Conservation (phyloP, 148 eudicot genomes). For the Camellia granthamiana region DNA sequence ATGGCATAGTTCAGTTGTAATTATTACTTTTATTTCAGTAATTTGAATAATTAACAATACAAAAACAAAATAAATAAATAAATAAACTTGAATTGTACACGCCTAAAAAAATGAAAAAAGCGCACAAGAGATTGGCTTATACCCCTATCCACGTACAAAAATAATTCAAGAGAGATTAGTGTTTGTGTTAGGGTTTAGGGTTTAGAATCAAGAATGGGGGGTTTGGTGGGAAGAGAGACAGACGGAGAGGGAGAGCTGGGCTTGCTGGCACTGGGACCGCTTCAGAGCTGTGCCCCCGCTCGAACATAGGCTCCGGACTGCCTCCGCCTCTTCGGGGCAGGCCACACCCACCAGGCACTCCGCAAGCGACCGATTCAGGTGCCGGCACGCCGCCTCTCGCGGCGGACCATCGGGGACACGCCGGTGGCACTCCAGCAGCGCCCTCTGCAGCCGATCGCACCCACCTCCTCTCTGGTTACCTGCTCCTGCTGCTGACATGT, state of each 20-base stretch:
- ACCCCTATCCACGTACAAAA: too few species aligned
- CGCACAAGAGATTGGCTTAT: too few species aligned
- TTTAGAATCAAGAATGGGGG: too few species aligned
- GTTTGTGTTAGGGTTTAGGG: too few species aligned
- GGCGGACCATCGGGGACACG: constrained; percentile 44
- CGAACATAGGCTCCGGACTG: constrained; percentile 64
- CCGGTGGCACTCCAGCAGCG: constrained; percentile 62
- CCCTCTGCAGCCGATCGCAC: constrained; percentile 50
- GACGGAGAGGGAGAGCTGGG: constrained; percentile 56
- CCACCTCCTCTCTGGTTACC: constrained; percentile 1
- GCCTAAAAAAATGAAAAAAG: too few species aligned
- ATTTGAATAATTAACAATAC: too few species aligned
- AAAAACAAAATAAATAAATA: too few species aligned
- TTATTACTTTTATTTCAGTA: too few species aligned
- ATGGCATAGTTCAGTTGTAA: too few species aligned
- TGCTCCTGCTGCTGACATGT: not conserved
- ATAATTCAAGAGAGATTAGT: too few species aligned
- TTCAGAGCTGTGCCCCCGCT: constrained; percentile 74
- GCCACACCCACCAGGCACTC: constrained; percentile 47
- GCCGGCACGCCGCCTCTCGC: constrained; percentile 56
- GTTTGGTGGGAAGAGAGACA: constrained; percentile 59
- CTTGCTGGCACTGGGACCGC: constrained; percentile 73
- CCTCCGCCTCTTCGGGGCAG: constrained; percentile 61
- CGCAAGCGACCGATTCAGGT: constrained; percentile 58
- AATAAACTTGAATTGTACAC: too few species aligned